Conservation (phyloP, 441 rosid genomes). For the Gossypium schwendimanii region DNA sequence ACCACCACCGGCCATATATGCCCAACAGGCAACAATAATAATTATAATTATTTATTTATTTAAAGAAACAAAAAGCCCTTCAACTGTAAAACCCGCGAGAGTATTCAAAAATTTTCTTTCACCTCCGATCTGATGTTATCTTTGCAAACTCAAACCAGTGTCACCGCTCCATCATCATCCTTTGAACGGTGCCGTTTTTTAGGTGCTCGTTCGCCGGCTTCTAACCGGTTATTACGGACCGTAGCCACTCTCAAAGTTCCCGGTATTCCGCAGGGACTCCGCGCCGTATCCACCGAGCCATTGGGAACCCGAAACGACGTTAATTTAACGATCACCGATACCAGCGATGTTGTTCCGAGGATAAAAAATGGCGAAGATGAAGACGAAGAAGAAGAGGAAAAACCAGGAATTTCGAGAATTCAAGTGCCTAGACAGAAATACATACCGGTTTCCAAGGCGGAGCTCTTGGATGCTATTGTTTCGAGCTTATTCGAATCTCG, state of each 20-base stretch:
- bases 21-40: not conserved
- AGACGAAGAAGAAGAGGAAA: slow-evolving; percentile 29
- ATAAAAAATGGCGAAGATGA: slow-evolving; percentile 21
- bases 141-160: slow-evolving; percentile 31
- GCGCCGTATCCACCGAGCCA: slow-evolving; percentile 25
- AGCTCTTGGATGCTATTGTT: slow-evolving; percentile 57
- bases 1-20: not conserved
- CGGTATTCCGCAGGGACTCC: slow-evolving; percentile 23
- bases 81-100: not conserved
- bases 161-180: slow-evolving; percentile 28
- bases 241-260: slow-evolving; percentile 11
- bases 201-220: slow-evolving; percentile 11
- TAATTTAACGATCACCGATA: not conserved
- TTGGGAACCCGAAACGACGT: slow-evolving; percentile 22
- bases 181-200: not conserved
- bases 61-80: not conserved
- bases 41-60: not conserved
- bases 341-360: slow-evolving; percentile 10
- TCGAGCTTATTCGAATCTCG: slow-evolving; percentile 40
- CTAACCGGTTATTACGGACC: slow-evolving; percentile 1
- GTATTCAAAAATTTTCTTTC: not conserved
- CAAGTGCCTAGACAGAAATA: slow-evolving; percentile 71
- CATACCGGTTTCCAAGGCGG: slow-evolving; percentile 66
- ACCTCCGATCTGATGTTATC: slow-evolving; percentile 29
- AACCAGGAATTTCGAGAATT: slow-evolving; percentile 51